Percentiles rank a stretch among this genome's conserved stretches.
Evolutionary conservation across 768 basidiomycete genomes (phyloP).

Genomic region (Infundibulicybe gibba): DNA sequence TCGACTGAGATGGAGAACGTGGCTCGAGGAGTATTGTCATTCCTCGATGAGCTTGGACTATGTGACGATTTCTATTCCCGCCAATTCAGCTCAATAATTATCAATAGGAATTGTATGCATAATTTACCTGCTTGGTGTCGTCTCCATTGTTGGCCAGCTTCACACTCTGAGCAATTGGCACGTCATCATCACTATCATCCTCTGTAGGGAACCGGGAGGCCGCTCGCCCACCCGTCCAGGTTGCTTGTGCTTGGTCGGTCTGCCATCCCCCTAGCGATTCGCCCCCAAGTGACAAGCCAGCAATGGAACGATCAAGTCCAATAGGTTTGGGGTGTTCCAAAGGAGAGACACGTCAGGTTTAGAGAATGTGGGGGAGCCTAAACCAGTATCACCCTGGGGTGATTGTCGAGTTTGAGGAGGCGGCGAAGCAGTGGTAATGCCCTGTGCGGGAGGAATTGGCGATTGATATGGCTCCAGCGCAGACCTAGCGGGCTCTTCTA

Average conservation of each 20-base stretch:
- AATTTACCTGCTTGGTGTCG: slow-evolving; percentile 20
- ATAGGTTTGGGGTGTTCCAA: slow-evolving; percentile 22
- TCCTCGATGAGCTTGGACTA: slow-evolving; percentile 15
- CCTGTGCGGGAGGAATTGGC: slow-evolving; percentile 9
- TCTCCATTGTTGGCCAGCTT: slow-evolving; percentile 23
- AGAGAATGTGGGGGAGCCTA: slow-evolving; percentile 21
- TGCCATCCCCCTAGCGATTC: slow-evolving; percentile 49
- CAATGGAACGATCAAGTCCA: slow-evolving; percentile 29
- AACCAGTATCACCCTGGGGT: slow-evolving; percentile 20
- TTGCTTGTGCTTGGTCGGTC: slow-evolving; percentile 36
- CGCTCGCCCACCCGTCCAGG: slow-evolving; percentile 31
- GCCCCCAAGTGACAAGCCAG: slow-evolving; percentile 32
- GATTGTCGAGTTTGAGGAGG: slow-evolving; percentile 10
- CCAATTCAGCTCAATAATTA: too few species aligned
- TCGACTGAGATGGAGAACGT: slow-evolving; percentile 88
- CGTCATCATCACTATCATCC: slow-evolving; percentile 68
- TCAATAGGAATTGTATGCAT: neutral
- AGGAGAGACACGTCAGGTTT: slow-evolving; percentile 30
- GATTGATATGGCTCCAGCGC: slow-evolving; percentile 9
- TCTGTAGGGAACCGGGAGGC: slow-evolving; percentile 25
- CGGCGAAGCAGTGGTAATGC: slow-evolving; percentile 24
- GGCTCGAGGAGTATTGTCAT: slow-evolving; percentile 54
- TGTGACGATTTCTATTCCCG: slow-evolving; percentile 4
- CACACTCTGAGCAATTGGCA: slow-evolving; percentile 53
- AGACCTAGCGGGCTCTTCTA: slow-evolving; percentile 17